Evolutionary conservation across 2,329 filamentous ascomycete species (phyloP).

Genomic region (Boeremia exigua): DNA sequence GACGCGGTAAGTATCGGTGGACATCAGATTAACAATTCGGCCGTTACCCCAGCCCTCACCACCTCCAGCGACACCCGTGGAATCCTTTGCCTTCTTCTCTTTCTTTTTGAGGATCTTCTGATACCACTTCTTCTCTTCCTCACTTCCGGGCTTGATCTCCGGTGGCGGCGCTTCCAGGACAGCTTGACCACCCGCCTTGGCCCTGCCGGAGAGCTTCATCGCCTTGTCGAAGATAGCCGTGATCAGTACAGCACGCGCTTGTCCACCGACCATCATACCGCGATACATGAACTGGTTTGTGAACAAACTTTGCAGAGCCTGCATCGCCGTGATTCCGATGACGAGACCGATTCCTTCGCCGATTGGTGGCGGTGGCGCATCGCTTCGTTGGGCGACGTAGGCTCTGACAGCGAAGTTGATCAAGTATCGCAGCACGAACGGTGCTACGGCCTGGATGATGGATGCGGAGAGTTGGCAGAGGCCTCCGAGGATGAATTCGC

Average conservation of each 20-base stretch:
- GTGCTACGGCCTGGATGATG: constrained; percentile 77
- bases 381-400: constrained; percentile 67
- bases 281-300: constrained; percentile 92
- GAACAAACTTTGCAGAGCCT: constrained; percentile 78
- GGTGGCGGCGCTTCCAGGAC: constrained; percentile 47
- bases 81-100: constrained; percentile 50
- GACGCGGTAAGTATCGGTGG: constrained; percentile 90
- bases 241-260: constrained; percentile 81
- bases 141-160: constrained; percentile 55
- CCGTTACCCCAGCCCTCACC: constrained; percentile 91
- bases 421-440: constrained; percentile 83
- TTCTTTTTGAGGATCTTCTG: constrained; percentile 54
- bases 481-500: constrained; percentile 87
- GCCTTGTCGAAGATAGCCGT: constrained; percentile 90
- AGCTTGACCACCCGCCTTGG: constrained; percentile 77
- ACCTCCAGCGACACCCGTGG: constrained; percentile 66
- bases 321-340: constrained; percentile 84
- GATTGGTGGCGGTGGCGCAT: constrained; percentile 68
- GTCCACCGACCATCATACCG: constrained; percentile 89
- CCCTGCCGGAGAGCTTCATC: constrained; percentile 85
- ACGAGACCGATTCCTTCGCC: constrained; percentile 81
- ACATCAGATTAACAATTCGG: constrained; percentile 91
- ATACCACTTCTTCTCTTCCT: constrained; percentile 60
- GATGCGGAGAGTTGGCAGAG: constrained; percentile 74
- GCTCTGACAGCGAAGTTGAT: constrained; percentile 85